phyloP scores from a whole-genome alignment of 1,139 yeast species.

The Pichiaceae sp. region DNA sequence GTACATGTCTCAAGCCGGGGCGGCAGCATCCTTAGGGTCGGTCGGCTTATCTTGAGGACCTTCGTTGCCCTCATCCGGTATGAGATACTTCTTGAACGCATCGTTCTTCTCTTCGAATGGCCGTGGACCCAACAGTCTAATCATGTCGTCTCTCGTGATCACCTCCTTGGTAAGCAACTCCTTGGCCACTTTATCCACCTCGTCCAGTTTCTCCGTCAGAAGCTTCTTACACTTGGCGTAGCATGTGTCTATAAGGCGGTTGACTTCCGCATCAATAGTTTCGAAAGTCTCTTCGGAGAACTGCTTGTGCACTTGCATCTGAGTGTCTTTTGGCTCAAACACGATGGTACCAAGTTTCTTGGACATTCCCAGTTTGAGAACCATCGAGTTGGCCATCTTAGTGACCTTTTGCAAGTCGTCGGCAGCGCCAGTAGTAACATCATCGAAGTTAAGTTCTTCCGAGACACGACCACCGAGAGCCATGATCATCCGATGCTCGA shows the following conservation, averaged over 20 bases:
- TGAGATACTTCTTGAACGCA: conserved; percentile 68
- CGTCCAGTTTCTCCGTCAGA: conserved; percentile 48
- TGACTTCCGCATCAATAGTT: conserved; percentile 58
- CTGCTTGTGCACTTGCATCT: conserved; percentile 31
- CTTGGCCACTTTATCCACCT: conserved; percentile 64
- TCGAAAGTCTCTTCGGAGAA: conserved; percentile 66
- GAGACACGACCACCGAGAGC: conserved; percentile 74
- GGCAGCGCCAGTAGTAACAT: conserved; percentile 77
- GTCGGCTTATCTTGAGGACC: conserved; percentile 2
- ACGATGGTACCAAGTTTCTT: conserved; percentile 44
- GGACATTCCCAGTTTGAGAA: conserved; percentile 70
- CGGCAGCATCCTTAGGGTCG: too few species aligned
- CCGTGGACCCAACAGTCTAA: conserved; percentile 61
- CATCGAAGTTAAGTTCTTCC: conserved; percentile 66
- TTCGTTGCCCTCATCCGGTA: conserved; percentile 10
- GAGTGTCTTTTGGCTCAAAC: conserved; percentile 17
- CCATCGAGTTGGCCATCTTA: conserved; percentile 71
- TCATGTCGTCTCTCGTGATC: conserved; percentile 76
- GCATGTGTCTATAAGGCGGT: conserved; percentile 49
- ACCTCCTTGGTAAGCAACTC: conserved; percentile 62
- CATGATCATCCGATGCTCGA: conserved; percentile 71
- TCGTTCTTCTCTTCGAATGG: conserved; percentile 74
- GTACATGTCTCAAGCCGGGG: conserved; percentile 3
- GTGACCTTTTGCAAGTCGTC: conserved; percentile 79
- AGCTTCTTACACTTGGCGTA: conserved; percentile 44